Conservation (phyloP, 2,329 filamentous ascomycete genomes). For the Diaporthe destruens region DNA sequence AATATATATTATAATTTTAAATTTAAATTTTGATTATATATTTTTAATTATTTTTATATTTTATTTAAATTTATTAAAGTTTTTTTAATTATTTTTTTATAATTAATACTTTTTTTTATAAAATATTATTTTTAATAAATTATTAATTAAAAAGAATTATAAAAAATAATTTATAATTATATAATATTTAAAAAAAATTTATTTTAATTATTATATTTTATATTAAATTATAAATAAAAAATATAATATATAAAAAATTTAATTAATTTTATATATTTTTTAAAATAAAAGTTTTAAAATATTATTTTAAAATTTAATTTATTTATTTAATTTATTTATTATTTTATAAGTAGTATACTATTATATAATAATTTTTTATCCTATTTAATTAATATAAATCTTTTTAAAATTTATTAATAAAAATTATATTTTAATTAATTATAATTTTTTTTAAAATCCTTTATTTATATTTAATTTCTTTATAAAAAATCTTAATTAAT, state of each 20-base stretch:
- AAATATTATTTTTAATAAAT: not conserved
- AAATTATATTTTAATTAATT: too few relatives aligned
- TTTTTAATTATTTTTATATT: not conserved
- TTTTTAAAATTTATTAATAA: too few relatives aligned
- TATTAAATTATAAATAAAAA: not conserved
- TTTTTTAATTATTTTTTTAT: not conserved
- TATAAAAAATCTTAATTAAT: not conserved
- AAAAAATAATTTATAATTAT: not conserved
- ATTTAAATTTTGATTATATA: not conserved
- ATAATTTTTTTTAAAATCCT: too few relatives aligned
- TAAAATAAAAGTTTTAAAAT: too few relatives aligned
- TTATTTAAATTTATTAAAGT: not conserved
- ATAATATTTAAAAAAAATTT: not conserved
- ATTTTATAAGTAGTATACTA: too few relatives aligned
- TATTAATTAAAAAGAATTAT: too few relatives aligned
- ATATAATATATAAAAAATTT: not conserved
- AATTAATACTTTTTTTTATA: not conserved
- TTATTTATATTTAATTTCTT: not conserved
- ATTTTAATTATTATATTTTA: not conserved
- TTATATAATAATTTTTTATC: too few relatives aligned
- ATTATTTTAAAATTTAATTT: too few relatives aligned
- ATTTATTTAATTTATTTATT: too few relatives aligned
- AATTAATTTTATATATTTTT: not conserved
- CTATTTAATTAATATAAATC: too few relatives aligned
- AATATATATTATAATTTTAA: not conserved